Percentiles rank a stretch among this genome's conserved stretches.
phyloP scores from a whole-genome alignment of 495 filamentous ascomycete genomes.

The Penicillium maclennaniae region DNA sequence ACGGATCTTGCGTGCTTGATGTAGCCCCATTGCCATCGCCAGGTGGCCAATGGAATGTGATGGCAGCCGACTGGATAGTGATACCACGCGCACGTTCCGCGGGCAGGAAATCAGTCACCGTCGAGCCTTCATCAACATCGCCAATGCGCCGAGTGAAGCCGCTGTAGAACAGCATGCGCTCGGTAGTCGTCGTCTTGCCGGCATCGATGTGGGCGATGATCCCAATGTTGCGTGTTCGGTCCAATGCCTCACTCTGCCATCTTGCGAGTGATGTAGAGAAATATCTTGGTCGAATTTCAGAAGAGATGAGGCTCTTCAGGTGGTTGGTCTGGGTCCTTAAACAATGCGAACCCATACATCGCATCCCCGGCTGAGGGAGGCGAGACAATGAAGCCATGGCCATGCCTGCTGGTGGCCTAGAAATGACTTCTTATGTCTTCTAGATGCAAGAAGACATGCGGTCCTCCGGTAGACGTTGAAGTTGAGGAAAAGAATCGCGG shows the following conservation, averaged over 20 bases:
- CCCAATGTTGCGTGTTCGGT: constrained; percentile 85
- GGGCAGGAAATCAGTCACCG: constrained; percentile 95
- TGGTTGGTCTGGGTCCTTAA: constrained; percentile 15
- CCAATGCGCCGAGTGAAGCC: constrained; percentile 84
- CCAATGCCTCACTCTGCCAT: constrained; percentile 35
- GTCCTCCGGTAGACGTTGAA: background rate
- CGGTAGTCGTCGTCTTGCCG: constrained; percentile 97
- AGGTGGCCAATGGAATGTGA: constrained; percentile 88
- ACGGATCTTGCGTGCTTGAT: constrained; percentile 18
- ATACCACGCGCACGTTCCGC: constrained; percentile 92
- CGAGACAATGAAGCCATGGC: constrained; percentile 36
- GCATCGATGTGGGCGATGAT: constrained; percentile 99
- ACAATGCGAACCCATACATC: constrained; percentile 18
- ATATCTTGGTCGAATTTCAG: constrained; percentile 5
- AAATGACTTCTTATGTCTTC: background rate
- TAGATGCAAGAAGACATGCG: constrained; percentile 11
- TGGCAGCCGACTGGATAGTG: constrained; percentile 96
- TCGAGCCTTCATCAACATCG: constrained; percentile 97
- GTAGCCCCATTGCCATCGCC: constrained; percentile 24
- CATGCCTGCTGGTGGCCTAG: constrained; percentile 24
- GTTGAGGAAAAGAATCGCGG: constrained; percentile 10
- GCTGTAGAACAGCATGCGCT: constrained; percentile 98
- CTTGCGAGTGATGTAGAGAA: constrained; percentile 27
- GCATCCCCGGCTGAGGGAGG: constrained; percentile 27
- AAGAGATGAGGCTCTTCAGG: constrained; percentile 7